phyloP scores from a whole-genome alignment of 2,329 filamentous ascomycete species.

The Byssothecium circinans region DNA sequence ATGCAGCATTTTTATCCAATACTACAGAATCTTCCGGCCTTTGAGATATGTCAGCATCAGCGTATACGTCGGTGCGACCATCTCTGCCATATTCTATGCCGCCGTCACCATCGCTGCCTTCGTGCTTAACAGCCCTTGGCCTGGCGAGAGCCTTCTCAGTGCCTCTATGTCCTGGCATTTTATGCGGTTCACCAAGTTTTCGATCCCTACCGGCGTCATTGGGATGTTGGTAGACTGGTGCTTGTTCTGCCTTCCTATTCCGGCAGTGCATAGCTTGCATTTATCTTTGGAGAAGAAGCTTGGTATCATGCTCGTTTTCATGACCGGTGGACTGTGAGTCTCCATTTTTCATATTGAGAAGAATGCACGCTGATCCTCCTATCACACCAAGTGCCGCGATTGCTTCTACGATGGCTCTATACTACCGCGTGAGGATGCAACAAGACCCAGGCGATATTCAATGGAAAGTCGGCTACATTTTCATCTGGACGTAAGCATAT shows the following conservation, averaged over 20 bases:
- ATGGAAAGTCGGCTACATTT: constrained; percentile 10
- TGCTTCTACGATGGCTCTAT: constrained; percentile 13
- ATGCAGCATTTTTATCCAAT: constrained; percentile 18
- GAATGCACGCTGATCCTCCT: not conserved
- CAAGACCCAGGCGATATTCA: constrained; percentile 4
- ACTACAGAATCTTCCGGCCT: constrained; percentile 14
- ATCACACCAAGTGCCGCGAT: constrained; percentile 5
- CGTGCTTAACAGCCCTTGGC: constrained; percentile 17
- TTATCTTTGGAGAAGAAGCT: constrained; percentile 2
- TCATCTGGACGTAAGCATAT: constrained; percentile 2
- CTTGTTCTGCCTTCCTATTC: constrained; percentile 8
- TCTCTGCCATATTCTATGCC: constrained; percentile 13
- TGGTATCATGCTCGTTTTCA: constrained; percentile 7
- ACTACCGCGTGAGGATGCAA: constrained; percentile 11
- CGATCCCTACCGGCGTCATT: constrained; percentile 15
- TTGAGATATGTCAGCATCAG: constrained; percentile 15
- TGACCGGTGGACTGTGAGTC: constrained; percentile 1
- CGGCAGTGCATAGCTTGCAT: constrained; percentile 5
- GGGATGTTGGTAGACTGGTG: constrained; percentile 12
- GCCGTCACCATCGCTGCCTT: constrained; percentile 12
- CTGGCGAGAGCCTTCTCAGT: constrained; percentile 13
- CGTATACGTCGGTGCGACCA: constrained; percentile 16
- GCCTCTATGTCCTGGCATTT: constrained; percentile 14
- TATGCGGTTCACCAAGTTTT: constrained; percentile 10
- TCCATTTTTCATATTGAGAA: not conserved